These are phyloP conservation scores for Rhynchospora pubera DNA, from an alignment of 176 grass and related monocot species.

Conservation along the genomic window DNA sequence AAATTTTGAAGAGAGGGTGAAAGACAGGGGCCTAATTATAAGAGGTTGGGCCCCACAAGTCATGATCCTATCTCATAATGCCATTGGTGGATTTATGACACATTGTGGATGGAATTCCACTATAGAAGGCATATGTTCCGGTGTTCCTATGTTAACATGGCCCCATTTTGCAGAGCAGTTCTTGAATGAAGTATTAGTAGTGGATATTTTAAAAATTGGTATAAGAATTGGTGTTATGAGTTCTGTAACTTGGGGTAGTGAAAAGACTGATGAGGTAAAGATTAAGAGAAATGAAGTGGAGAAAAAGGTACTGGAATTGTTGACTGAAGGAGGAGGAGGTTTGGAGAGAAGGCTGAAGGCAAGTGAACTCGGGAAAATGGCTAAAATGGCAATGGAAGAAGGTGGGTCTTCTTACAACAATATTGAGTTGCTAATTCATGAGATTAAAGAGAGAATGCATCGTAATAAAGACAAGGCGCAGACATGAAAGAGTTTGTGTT, in stretches of 20 bases:
- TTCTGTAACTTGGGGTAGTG: slow-evolving; percentile 2
- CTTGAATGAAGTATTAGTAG: slow-evolving; percentile 23
- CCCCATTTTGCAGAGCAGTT: slow-evolving; percentile 34
- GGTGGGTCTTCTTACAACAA: slow-evolving; percentile 33
- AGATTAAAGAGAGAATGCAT: slow-evolving; percentile 17
- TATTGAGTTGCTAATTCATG: slow-evolving; percentile 12
- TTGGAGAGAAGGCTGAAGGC: slow-evolving; percentile 16
- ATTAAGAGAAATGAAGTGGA: slow-evolving; percentile 19
- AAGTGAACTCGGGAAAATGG: slow-evolving; percentile 17
- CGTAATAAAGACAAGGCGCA: background rate
- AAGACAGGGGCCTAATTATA: slow-evolving; percentile 22
- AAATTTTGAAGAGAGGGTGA: slow-evolving; percentile 40
- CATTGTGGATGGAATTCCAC: slow-evolving; percentile 47
- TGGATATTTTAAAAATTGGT: slow-evolving; percentile 5
- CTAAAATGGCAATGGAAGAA: slow-evolving; percentile 16
- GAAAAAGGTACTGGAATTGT: slow-evolving; percentile 22
- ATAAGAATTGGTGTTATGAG: slow-evolving; percentile 12
- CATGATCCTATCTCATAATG: slow-evolving; percentile 32
- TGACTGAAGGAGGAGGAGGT: slow-evolving; percentile 18
- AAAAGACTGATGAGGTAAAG: background rate
- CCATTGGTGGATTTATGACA: slow-evolving; percentile 36
- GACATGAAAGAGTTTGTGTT: background rate
- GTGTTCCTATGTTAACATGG: slow-evolving; percentile 38
- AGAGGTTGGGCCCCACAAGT: slow-evolving; percentile 30
- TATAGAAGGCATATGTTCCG: slow-evolving; percentile 20